phyloP scores from a whole-genome alignment of 768 basidiomycete species.

The Pleurotus tuoliensis region DNA sequence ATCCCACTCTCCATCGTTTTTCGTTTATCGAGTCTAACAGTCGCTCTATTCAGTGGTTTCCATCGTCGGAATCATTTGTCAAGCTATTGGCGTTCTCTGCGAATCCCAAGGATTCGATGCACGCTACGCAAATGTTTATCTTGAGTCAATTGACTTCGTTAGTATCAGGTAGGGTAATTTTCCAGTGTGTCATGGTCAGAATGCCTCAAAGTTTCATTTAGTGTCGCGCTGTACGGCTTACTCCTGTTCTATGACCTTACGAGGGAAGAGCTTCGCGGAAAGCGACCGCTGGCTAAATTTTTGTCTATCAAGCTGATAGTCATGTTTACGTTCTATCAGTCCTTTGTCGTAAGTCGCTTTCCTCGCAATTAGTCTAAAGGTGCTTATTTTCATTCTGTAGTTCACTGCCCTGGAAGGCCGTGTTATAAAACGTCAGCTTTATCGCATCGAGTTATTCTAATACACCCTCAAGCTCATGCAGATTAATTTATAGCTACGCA shows the following conservation, averaged over 20 bases:
- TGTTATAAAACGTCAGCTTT: constrained; percentile 60
- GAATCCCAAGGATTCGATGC: constrained; percentile 53
- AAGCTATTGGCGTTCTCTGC: constrained; percentile 69
- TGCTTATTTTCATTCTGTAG: constrained; percentile 26
- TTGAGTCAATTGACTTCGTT: constrained; percentile 70
- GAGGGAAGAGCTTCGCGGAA: constrained; percentile 71
- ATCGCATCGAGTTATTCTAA: background rate
- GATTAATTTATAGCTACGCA: constrained; percentile 44
- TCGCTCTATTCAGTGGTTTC: constrained; percentile 40
- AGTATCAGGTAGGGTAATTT: constrained; percentile 62
- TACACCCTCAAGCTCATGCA: background rate
- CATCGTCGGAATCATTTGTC: constrained; percentile 75
- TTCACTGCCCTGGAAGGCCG: constrained; percentile 62
- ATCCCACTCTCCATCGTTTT: background rate
- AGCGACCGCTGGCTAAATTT: constrained; percentile 81
- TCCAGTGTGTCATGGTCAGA: background rate
- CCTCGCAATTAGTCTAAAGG: background rate
- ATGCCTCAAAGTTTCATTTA: constrained; percentile 18
- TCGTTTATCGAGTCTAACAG: constrained; percentile 7
- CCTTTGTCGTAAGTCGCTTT: constrained; percentile 55
- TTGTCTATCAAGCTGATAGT: constrained; percentile 83
- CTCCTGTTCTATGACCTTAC: constrained; percentile 81
- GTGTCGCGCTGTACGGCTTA: constrained; percentile 83
- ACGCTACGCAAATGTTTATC: constrained; percentile 64
- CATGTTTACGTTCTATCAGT: constrained; percentile 87